These are phyloP conservation scores for Physaria fendleri DNA, from an alignment of 345 rosid genomes.

Conservation along the genomic window DNA sequence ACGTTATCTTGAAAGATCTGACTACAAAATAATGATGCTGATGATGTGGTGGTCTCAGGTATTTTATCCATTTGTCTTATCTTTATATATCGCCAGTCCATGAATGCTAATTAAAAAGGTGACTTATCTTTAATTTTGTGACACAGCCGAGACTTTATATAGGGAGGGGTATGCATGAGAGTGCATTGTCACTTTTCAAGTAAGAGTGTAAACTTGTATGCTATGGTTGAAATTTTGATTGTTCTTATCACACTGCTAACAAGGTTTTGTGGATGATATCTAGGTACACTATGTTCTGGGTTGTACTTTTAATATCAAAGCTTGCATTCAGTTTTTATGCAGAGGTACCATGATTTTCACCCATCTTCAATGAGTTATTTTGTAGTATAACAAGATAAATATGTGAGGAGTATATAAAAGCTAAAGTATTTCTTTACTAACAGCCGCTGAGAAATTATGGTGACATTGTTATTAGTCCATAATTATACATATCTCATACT, in stretches of 20 bases:
- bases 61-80: slow-evolving; percentile 1
- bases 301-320: slow-evolving; percentile 45
- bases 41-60: slow-evolving; percentile 74
- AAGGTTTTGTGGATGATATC: not conserved
- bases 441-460: not conserved
- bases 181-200: slow-evolving; percentile 46
- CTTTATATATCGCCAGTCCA: not conserved
- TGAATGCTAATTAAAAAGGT: slow-evolving; percentile 2
- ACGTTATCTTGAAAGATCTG: slow-evolving; percentile 45
- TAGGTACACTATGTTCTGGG: slow-evolving; percentile 62
- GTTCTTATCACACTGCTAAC: not conserved
- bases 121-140: slow-evolving; percentile 11
- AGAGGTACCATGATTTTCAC: slow-evolving; percentile 34
- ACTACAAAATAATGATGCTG: slow-evolving; percentile 43
- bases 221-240: slow-evolving; percentile 6
- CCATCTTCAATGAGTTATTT: not conserved
- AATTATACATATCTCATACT: not conserved
- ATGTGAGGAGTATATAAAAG: not conserved
- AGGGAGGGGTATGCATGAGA: slow-evolving; percentile 66
- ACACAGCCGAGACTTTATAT: slow-evolving; percentile 46
- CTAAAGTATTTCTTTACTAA: not conserved
- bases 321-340: slow-evolving; percentile 52
- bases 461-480: not conserved
- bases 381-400: not conserved
- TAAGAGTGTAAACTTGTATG: slow-evolving; percentile 28